Evolutionary conservation across 495 filamentous ascomycete genomes (phyloP).

Genomic region (Podospora bellae-mahoneyi): DNA sequence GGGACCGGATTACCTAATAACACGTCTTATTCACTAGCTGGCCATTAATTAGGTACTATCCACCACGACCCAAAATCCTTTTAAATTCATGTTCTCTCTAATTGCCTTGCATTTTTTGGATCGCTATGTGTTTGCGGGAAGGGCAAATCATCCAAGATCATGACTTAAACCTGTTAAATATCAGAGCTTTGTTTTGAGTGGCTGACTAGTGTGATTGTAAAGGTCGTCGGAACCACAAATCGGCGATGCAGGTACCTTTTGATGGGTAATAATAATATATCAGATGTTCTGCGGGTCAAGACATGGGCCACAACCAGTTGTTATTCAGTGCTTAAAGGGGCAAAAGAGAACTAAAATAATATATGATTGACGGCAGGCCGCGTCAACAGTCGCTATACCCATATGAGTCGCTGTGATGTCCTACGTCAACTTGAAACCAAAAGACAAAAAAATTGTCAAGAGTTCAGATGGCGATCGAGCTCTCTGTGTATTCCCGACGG

Average conservation of each 20-base stretch:
- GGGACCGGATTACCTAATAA: background rate
- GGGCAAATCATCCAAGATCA: background rate
- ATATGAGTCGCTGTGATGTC: no score
- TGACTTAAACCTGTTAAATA: background rate
- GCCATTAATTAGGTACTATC: background rate
- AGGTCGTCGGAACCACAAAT: background rate
- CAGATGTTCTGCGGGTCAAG: background rate
- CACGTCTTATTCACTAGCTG: background rate
- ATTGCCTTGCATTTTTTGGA: background rate
- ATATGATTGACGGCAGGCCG: slow-evolving; percentile 9
- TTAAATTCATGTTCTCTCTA: background rate
- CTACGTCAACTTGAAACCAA: slow-evolving; percentile 16
- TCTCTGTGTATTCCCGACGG: slow-evolving; percentile 24
- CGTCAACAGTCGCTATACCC: background rate
- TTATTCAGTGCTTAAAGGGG: background rate
- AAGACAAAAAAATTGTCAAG: slow-evolving; percentile 7
- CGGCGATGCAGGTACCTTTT: background rate
- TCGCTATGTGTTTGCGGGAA: background rate
- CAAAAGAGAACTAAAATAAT: slow-evolving; percentile 17
- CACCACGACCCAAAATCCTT: background rate
- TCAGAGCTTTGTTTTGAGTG: background rate
- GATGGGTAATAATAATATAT: background rate
- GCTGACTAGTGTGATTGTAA: background rate
- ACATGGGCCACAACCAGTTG: background rate
- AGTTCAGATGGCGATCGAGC: slow-evolving; percentile 8